A percentile compares a stretch with the other conserved stretches of the same genome.
Evolutionary conservation across 164 flowering plant species (phyloP).

Genomic region (Protea cynaroides): DNA sequence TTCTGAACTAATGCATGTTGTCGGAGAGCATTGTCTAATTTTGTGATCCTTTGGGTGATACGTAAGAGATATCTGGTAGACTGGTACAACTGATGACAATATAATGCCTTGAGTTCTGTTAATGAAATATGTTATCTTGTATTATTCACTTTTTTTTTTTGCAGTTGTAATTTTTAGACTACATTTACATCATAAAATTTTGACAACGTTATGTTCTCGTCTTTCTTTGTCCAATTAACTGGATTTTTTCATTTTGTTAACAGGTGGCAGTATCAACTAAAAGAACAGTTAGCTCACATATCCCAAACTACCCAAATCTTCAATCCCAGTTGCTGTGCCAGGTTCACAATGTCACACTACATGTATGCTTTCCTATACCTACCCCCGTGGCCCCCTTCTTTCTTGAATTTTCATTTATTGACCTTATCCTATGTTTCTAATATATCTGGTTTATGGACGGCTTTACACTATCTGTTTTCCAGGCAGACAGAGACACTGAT

Average conservation of each 20-base stretch:
- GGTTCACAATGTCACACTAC: slow-evolving; percentile 91
- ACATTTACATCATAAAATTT: too few species aligned
- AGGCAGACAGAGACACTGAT: slow-evolving; percentile 98
- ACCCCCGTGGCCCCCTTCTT: not conserved
- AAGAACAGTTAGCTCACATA: slow-evolving; percentile 66
- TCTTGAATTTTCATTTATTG: not conserved
- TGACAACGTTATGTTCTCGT: not conserved
- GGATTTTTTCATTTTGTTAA: slow-evolving; percentile 1
- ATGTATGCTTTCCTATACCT: slow-evolving; percentile 43
- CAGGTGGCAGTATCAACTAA: slow-evolving; percentile 98
- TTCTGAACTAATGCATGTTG: too few species aligned
- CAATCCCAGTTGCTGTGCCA: slow-evolving; percentile 89
- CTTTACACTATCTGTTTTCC: slow-evolving; percentile 8
- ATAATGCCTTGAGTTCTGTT: too few species aligned
- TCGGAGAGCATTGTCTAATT: too few species aligned
- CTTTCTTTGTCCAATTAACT: not conserved
- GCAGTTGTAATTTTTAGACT: too few species aligned
- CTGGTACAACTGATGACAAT: too few species aligned
- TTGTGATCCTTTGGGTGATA: too few species aligned
- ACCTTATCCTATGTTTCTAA: not conserved
- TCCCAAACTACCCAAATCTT: slow-evolving; percentile 91
- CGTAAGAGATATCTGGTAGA: too few species aligned
- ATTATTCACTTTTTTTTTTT: too few species aligned
- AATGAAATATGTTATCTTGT: too few species aligned
- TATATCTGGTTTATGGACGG: not conserved